Conservation (phyloP, 2,329 filamentous ascomycete genomes). For the Pyrenochaeta sp. region DNA sequence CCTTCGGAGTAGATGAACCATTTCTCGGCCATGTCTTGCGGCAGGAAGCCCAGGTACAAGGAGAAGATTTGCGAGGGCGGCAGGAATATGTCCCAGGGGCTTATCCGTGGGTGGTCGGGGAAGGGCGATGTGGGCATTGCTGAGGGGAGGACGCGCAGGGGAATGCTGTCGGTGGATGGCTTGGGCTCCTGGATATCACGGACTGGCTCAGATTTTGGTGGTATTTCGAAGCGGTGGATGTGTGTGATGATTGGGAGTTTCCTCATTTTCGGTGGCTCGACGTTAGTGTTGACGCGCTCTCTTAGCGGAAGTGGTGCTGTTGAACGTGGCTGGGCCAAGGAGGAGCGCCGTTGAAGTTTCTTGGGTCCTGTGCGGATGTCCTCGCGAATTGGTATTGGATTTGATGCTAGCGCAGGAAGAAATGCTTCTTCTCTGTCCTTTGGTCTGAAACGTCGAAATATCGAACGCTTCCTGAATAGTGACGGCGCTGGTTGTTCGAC, state of each 20-base stretch:
- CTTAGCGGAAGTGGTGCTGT: slow-evolving; percentile 17
- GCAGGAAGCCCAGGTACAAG: slow-evolving; percentile 39
- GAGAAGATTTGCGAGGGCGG: slow-evolving; percentile 37
- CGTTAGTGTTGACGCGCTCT: slow-evolving; percentile 6
- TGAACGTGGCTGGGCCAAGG: slow-evolving; percentile 6
- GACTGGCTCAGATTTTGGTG: slow-evolving; percentile 3
- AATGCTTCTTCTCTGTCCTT: slow-evolving; percentile 2
- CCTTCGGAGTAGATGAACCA: slow-evolving; percentile 47
- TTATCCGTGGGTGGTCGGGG: slow-evolving; percentile 25
- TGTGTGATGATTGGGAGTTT: slow-evolving; percentile 9
- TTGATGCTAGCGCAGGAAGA: slow-evolving; percentile 1
- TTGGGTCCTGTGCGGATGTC: slow-evolving; percentile 7
- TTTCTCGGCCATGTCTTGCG: slow-evolving; percentile 32
- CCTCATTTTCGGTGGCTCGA: slow-evolving; percentile 5
- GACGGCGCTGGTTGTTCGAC: slow-evolving; percentile 17
- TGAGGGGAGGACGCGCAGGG: slow-evolving; percentile 17
- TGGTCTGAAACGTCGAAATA: slow-evolving; percentile 28
- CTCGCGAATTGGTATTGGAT: slow-evolving; percentile 9
- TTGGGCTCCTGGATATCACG: slow-evolving; percentile 1
- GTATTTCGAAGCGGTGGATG: slow-evolving; percentile 14
- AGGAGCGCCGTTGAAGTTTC: slow-evolving; percentile 12
- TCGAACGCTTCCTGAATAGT: slow-evolving; percentile 21
- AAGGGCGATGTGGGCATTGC: slow-evolving; percentile 28
- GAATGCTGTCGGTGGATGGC: slow-evolving; percentile 6
- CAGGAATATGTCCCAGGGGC: slow-evolving; percentile 42